Evolutionary conservation across 495 filamentous ascomycete species (phyloP).

Genomic region (Paragyromitra xinjiangensis): DNA sequence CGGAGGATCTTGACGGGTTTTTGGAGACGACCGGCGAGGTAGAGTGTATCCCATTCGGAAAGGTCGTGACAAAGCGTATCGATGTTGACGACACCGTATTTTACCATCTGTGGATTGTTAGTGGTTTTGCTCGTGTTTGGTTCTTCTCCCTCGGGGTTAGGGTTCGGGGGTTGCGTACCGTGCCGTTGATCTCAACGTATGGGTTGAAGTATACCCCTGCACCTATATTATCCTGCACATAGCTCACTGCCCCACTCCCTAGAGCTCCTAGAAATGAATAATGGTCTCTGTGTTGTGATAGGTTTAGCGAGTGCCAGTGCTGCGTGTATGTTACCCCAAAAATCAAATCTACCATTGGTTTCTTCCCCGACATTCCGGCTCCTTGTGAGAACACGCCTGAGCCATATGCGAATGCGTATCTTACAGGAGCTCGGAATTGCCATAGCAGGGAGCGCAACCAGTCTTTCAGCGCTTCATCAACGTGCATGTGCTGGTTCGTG

Average conservation of each 20-base stretch:
- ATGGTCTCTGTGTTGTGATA: slow-evolving; percentile 86
- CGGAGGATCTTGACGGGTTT: slow-evolving; percentile 98
- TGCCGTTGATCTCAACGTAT: slow-evolving; percentile 93
- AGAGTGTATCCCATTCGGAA: slow-evolving; percentile 87
- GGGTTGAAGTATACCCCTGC: slow-evolving; percentile 98
- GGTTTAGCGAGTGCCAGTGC: slow-evolving; percentile 95
- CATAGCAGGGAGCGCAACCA: slow-evolving; percentile 85
- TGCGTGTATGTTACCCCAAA: slow-evolving; percentile 94
- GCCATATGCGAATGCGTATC: slow-evolving; percentile 96
- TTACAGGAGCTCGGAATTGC: slow-evolving; percentile 91
- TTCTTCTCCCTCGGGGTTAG: neutral
- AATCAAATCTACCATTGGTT: slow-evolving; percentile 93
- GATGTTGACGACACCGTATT: slow-evolving; percentile 95
- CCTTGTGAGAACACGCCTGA: slow-evolving; percentile 94
- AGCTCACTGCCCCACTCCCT: slow-evolving; percentile 81
- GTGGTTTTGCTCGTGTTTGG: neutral
- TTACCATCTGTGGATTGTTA: slow-evolving; percentile 70
- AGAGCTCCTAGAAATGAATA: slow-evolving; percentile 88
- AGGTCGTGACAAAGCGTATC: slow-evolving; percentile 87
- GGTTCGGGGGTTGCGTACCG: slow-evolving; percentile 55
- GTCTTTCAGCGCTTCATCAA: slow-evolving; percentile 94
- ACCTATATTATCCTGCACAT: slow-evolving; percentile 85
- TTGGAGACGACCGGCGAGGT: slow-evolving; percentile 91
- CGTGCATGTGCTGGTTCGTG: slow-evolving; percentile 91
- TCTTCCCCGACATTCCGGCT: slow-evolving; percentile 64